Percentiles rank a stretch among this genome's conserved stretches.
These are phyloP conservation scores for Berkeleyomyces basicola DNA, from an alignment of 2,329 filamentous ascomycete genomes.

Conservation along the genomic window DNA sequence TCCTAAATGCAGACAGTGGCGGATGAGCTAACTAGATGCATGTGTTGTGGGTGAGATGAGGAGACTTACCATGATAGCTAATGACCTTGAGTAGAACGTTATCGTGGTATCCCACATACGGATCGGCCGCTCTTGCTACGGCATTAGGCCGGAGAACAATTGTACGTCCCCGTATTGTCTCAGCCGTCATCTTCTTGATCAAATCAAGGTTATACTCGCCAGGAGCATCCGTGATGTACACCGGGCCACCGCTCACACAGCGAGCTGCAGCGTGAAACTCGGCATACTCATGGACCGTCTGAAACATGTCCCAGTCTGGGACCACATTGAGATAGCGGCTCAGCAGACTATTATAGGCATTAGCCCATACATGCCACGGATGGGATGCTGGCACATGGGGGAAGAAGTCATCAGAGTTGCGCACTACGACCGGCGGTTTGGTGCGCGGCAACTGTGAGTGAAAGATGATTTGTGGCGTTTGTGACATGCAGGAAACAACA, in stretches of 20 bases:
- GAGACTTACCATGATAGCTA: conserved; percentile 49
- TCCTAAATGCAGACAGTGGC: conserved; percentile 19
- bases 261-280: conserved; percentile 79
- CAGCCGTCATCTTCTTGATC: conserved; percentile 66
- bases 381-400: conserved; percentile 67
- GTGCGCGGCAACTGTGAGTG: conserved; percentile 66
- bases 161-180: conserved; percentile 53
- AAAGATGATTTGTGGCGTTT: conserved; percentile 73
- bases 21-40: not conserved
- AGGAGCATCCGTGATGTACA: conserved; percentile 86
- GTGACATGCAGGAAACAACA: conserved; percentile 88
- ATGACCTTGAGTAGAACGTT: conserved; percentile 58
- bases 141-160: conserved; percentile 67
- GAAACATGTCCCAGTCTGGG: conserved; percentile 67
- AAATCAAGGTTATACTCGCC: conserved; percentile 62
- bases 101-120: conserved; percentile 63
- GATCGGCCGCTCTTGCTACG: conserved; percentile 53
- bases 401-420: conserved; percentile 88
- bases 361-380: conserved; percentile 89
- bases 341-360: conserved; percentile 74
- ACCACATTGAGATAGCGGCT: conserved; percentile 73
- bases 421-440: conserved; percentile 54
- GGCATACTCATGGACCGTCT: conserved; percentile 49
- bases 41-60: too few species aligned
- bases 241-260: conserved; percentile 76